phyloP scores from a whole-genome alignment of 2,329 filamentous ascomycete species.

The Furcasterigmium furcatum region DNA sequence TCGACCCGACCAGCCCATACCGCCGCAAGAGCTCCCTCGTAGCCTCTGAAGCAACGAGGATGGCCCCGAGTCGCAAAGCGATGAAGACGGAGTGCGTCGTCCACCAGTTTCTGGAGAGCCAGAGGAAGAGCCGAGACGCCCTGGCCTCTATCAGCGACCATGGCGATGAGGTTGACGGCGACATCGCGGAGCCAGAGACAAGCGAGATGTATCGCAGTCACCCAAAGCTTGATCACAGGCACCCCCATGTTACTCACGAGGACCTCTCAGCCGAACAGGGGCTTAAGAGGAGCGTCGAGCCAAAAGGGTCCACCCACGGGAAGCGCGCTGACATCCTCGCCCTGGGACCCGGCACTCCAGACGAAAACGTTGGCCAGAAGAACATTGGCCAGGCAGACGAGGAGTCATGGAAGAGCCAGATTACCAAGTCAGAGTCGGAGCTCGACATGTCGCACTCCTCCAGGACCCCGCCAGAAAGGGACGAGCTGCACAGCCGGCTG shows the following conservation, averaged over 20 bases:
- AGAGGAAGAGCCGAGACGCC: conserved; percentile 33
- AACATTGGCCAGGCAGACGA: conserved; percentile 53
- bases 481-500: conserved; percentile 59
- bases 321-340: conserved; percentile 57
- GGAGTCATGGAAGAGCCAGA: conserved; percentile 48
- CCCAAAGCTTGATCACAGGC: neutral
- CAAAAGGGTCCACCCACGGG: conserved; percentile 54
- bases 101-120: conserved; percentile 60
- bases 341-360: conserved; percentile 43
- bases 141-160: conserved; percentile 16
- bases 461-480: conserved; percentile 3
- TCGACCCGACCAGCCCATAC: conserved; percentile 58
- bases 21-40: conserved; percentile 66
- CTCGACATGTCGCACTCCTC: conserved; percentile 27
- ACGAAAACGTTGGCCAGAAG: conserved; percentile 44
- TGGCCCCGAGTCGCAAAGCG: conserved; percentile 15
- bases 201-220: neutral
- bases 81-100: conserved; percentile 59
- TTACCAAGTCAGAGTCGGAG: conserved; percentile 39
- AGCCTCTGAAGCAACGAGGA: conserved; percentile 37
- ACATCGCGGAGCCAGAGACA: neutral
- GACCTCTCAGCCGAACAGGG: conserved; percentile 21
- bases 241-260: neutral
- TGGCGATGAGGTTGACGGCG: conserved; percentile 10
- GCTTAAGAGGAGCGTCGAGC: conserved; percentile 25